Percentiles rank a stretch among this genome's conserved stretches.
Conservation (phyloP, 2,329 filamentous ascomycete genomes). For the Verticillium longisporum region DNA sequence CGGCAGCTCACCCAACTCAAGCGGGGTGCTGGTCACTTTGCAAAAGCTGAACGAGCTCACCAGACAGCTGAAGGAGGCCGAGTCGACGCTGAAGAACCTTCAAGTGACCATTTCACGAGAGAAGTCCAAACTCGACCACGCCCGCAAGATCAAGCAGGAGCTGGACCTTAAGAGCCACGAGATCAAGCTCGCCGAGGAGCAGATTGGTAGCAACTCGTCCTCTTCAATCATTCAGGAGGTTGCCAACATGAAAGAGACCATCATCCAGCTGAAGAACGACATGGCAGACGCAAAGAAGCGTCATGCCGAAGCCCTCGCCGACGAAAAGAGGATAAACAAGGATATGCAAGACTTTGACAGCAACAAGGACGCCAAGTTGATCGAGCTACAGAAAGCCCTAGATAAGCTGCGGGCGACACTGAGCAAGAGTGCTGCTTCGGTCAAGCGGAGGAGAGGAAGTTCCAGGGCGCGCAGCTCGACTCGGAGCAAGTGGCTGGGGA, state of each 20-base stretch:
- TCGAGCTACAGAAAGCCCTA: conserved; percentile 79
- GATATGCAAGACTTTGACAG: conserved; percentile 98
- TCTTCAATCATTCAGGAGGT: conserved; percentile 94
- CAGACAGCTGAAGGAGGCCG: conserved; percentile 64
- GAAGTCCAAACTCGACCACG: conserved; percentile 82
- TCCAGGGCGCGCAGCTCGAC: conserved; percentile 82
- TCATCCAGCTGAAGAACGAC: conserved; percentile 70
- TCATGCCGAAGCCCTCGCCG: conserved; percentile 73
- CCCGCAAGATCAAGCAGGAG: conserved; percentile 80
- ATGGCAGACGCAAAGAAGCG: conserved; percentile 72
- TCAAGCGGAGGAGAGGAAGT: conserved; percentile 89
- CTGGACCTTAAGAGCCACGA: conserved; percentile 92
- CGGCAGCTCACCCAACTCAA: conserved; percentile 88
- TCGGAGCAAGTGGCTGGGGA: conserved; percentile 85
- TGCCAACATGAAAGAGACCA: conserved; percentile 84
- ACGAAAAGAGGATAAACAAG: conserved; percentile 89
- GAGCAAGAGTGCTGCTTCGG: conserved; percentile 65
- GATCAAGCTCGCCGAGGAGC: conserved; percentile 90
- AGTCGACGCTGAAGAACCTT: conserved; percentile 61
- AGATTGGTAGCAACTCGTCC: conserved; percentile 91
- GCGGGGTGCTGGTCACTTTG: conserved; percentile 85
- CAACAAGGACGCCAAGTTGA: conserved; percentile 93
- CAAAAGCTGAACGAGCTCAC: conserved; percentile 88
- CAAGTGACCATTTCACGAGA: conserved; percentile 75
- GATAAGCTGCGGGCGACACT: conserved; percentile 75